These are phyloP conservation scores for Albugo laibachii DNA, from an alignment of 352 stramenopile genomes.

Conservation along the genomic window DNA sequence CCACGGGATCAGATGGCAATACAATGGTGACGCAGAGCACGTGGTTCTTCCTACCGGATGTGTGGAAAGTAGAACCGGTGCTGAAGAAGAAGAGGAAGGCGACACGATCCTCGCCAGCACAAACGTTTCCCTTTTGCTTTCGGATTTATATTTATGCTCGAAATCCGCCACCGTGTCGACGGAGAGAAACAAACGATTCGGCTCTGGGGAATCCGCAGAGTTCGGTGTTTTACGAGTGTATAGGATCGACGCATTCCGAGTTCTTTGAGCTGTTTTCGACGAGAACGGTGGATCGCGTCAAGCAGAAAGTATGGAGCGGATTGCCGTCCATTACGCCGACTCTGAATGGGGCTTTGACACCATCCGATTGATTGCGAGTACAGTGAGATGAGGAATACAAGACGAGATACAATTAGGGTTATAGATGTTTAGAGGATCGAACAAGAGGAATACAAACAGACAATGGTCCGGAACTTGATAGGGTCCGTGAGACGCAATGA, in stretches of 20 bases:
- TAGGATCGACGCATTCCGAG: constrained; percentile 32
- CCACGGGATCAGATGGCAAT: neutral
- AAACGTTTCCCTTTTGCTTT: constrained; percentile 78
- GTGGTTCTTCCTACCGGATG: constrained; percentile 74
- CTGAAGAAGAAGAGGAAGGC: constrained; percentile 81
- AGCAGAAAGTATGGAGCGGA: neutral
- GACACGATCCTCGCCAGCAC: constrained; percentile 49
- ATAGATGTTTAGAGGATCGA: too few species aligned
- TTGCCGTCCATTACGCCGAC: too few species aligned
- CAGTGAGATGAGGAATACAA: too few species aligned
- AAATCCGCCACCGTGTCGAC: neutral
- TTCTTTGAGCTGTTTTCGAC: constrained; percentile 78
- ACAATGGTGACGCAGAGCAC: constrained; percentile 24
- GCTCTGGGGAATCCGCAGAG: neutral
- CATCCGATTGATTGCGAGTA: too few species aligned
- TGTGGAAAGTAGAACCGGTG: constrained; percentile 78
- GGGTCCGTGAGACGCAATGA: too few species aligned
- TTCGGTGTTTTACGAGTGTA: constrained; percentile 18
- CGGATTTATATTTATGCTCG: constrained; percentile 50
- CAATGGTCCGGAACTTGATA: too few species aligned
- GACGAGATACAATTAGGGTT: too few species aligned
- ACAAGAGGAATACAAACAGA: too few species aligned
- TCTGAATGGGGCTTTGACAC: too few species aligned
- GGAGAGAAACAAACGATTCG: too few species aligned
- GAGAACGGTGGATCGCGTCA: constrained; percentile 57